Percentiles rank a stretch among this genome's conserved stretches.
These are phyloP conservation scores for Linum tenue DNA, from an alignment of 345 rosid genomes.

Conservation along the genomic window DNA sequence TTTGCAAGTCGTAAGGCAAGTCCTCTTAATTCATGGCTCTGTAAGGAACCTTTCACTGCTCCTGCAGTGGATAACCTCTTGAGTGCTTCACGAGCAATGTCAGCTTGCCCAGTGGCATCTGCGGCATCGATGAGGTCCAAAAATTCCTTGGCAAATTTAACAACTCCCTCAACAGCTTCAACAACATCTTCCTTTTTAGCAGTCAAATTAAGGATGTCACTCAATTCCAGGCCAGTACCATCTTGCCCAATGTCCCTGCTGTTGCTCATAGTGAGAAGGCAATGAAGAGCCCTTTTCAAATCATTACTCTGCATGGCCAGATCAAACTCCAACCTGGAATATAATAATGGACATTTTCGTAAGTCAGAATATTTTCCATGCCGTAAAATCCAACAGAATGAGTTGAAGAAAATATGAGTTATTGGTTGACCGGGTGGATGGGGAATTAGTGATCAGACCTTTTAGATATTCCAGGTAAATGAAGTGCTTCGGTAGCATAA, in stretches of 20 bases:
- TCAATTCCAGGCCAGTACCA: constrained; percentile 58
- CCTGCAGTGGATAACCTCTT: constrained; percentile 96
- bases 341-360: too few species aligned
- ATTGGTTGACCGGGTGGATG: background rate
- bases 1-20: constrained; percentile 94
- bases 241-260: constrained; percentile 91
- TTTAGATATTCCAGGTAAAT: constrained; percentile 98
- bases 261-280: constrained; percentile 94
- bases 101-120: constrained; percentile 90
- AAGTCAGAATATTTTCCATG: background rate
- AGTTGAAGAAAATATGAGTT: background rate
- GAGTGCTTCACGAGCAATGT: constrained; percentile 90
- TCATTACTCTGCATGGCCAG: constrained; percentile 97
- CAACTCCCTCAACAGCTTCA: constrained; percentile 93
- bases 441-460: constrained; percentile 32
- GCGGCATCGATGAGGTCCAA: constrained; percentile 98
- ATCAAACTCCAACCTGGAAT: constrained; percentile 84
- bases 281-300: constrained; percentile 96
- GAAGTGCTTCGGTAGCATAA: constrained; percentile 98
- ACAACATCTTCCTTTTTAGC: constrained; percentile 84
- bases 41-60: constrained; percentile 90
- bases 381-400: too few species aligned
- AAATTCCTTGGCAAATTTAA: constrained; percentile 85
- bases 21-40: constrained; percentile 78
- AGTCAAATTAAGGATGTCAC: constrained; percentile 72